Base-by-base conservation (phyloP, 2,329 filamentous ascomycete genomes). In the Biscogniauxia mediterranea region DNA sequence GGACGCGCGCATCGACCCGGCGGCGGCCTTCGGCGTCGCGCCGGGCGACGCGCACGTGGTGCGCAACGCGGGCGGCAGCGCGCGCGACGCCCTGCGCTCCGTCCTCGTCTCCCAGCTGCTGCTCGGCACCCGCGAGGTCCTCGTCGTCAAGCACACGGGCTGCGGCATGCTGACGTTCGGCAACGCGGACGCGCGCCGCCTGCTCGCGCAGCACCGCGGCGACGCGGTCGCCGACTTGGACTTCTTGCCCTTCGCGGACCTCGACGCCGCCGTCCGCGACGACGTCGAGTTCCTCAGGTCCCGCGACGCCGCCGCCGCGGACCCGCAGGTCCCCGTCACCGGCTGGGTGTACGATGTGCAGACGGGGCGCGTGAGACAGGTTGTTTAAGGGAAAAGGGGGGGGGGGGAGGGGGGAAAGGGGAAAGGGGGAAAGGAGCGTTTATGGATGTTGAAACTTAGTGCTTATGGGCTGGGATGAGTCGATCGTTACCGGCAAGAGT, bases 291-390 rank as follows among this genome's bases (percentile, higher is more conserved):
- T 85, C 66, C 70, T 95, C 65, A 85, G 83, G 74, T n/a, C n/a
- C n/a, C n/a, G n/a, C n/a, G 79, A 74, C 55, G 84, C 80, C 54
- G 83, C 83, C 58, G 78, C 89, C 17, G 80, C 93, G 5, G 78
- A 87, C 20, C 79, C 87, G 20, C 77, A 77, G 25, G 82, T 91
- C 3, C 76, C 77, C 0, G 80, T 93, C 53, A 89, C 84, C 5
- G 91, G 91, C 0, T 94, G 90, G 85, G 77, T 93, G 1, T 93
- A 93, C 76, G 87, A 93, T 69, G 89, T 93, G 51, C 86, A 91
- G 78, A 92, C 85, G 1, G 91, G 90, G 0, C 87, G 80, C 73
- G 81, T 83, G 55, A 80, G 77, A 64, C 78, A 76, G 58, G 76
- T 88, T 54, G 77, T 79, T 51, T 83, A 64, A 66, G 38, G 15